Evolutionary conservation across 2,329 filamentous ascomycete genomes (phyloP).

Genomic region (Aspergillus thermomutatus): DNA sequence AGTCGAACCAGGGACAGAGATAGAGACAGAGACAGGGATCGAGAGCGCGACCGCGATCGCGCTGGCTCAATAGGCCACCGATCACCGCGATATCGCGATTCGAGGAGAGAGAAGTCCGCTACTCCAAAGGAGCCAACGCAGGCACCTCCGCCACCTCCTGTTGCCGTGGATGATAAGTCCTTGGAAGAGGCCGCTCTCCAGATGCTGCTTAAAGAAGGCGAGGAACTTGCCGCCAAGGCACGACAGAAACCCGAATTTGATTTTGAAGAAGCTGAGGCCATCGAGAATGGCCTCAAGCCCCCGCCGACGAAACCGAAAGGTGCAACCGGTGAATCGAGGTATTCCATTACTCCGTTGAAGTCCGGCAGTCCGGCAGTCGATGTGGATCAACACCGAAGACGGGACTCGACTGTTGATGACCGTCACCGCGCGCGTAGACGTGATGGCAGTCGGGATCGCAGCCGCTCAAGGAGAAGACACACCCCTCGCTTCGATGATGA

Average conservation of each 20-base stretch:
- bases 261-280: slow-evolving; percentile 44
- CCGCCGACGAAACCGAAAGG: slow-evolving; percentile 26
- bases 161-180: slow-evolving; percentile 50
- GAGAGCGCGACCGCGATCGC: slow-evolving; percentile 27
- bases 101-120: slow-evolving; percentile 29
- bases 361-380: slow-evolving; percentile 28
- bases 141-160: slow-evolving; percentile 20
- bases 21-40: slow-evolving; percentile 21
- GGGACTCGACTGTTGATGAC: slow-evolving; percentile 26
- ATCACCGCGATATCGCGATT: slow-evolving; percentile 29
- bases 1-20: slow-evolving; percentile 34
- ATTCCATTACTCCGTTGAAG: slow-evolving; percentile 26
- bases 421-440: slow-evolving; percentile 22
- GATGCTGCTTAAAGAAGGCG: slow-evolving; percentile 52
- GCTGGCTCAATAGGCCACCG: slow-evolving; percentile 32
- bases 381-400: slow-evolving; percentile 20
- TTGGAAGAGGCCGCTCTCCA: slow-evolving; percentile 55
- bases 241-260: slow-evolving; percentile 51
- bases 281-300: slow-evolving; percentile 38
- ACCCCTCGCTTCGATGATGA: slow-evolving; percentile 29
- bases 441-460: slow-evolving; percentile 27
- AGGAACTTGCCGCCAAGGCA: slow-evolving; percentile 52
- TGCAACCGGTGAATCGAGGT: slow-evolving; percentile 24
- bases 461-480: slow-evolving; percentile 26
- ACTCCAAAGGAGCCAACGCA: slow-evolving; percentile 33